Base-by-base conservation (phyloP, 202 grass and related monocot species). In the Musa balbisiana region DNA sequence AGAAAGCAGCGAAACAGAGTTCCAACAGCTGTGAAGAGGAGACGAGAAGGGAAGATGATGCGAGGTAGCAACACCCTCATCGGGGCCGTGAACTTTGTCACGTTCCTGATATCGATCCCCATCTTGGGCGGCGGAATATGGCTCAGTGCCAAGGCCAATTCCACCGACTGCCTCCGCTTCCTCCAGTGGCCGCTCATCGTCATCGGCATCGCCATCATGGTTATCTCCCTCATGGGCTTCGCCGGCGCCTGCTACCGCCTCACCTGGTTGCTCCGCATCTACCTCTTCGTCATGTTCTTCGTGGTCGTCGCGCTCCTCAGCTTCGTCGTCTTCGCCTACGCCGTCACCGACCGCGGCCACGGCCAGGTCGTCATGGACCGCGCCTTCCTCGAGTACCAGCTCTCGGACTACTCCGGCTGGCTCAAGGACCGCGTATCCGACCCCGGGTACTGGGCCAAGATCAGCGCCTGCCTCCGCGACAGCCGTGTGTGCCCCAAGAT, bases 241-340 rank as follows among this genome's bases (percentile, higher is more conserved):
- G 89, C 87, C 8, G 95, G 95, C 55, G 81, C 95, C 1, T 99
- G 95, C 87, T 99, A 99, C 83, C 83, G 95, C 75, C 85, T 87
- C 77, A 78, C 91, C 8, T 95, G 95, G 89, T 87, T 99, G 0
- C 95, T 99, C 75, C 89, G 86, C 43, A 63, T 99, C 75, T 99
- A 99, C 89, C 89, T 99, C 83, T 92, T 99, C 78, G 87, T 75
- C 85, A 99, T 99, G 95, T 95, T 99, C 91, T 88, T 99, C 87
- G 62, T 99, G 67, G 75, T 99, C 80, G 21, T 88, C 69, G 95
- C 87, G 2, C 95, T 99, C 3, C 83, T 99, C 83, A 88, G 93
- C 82, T 99, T 99, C 91, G 82, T 99, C 80, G 83, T 99, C 81
- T 99, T 99, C 78, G 95, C 95, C 65, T 99, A 85, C 83, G 91